A percentile compares a stretch with the other conserved stretches of the same genome.
These are phyloP conservation scores for Ciborinia camelliae DNA, from an alignment of 2,329 filamentous ascomycete species.

Conservation along the genomic window DNA sequence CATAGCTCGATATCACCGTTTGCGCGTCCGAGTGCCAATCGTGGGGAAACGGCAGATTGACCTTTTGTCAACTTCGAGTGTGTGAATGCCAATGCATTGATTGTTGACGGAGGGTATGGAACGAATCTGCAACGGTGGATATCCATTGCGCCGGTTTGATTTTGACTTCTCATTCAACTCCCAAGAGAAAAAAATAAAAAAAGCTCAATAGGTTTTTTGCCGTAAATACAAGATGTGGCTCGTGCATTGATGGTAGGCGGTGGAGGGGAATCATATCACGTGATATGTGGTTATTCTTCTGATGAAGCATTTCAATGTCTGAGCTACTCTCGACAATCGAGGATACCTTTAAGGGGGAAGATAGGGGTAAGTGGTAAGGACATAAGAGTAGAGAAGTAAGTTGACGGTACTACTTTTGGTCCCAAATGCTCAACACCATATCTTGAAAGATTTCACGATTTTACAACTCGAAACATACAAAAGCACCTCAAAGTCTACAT, in stretches of 20 bases:
- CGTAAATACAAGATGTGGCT: constrained; percentile 6
- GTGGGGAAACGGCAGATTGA: constrained; percentile 57
- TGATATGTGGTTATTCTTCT: too few relatives aligned
- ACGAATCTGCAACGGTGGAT: constrained; percentile 97
- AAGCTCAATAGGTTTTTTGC: constrained; percentile 16
- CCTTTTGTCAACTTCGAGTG: constrained; percentile 57
- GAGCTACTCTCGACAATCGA: too few relatives aligned
- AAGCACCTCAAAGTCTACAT: too few relatives aligned
- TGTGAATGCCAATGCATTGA: constrained; percentile 93
- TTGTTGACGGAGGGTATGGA: constrained; percentile 83
- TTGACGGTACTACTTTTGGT: too few relatives aligned
- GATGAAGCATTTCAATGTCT: too few relatives aligned
- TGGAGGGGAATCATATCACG: background rate
- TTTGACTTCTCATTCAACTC: background rate
- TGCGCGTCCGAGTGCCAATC: constrained; percentile 83
- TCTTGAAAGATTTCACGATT: too few relatives aligned
- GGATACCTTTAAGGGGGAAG: too few relatives aligned
- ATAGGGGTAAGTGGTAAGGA: too few relatives aligned
- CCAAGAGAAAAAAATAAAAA: constrained; percentile 15
- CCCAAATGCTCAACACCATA: too few relatives aligned
- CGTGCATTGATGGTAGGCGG: constrained; percentile 8
- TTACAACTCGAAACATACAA: too few relatives aligned
- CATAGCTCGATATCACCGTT: constrained; percentile 98
- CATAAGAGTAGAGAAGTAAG: too few relatives aligned
- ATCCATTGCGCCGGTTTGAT: constrained; percentile 61